Evolutionary conservation across 345 rosid species (phyloP).

Genomic region (Luvunga scandens): DNA sequence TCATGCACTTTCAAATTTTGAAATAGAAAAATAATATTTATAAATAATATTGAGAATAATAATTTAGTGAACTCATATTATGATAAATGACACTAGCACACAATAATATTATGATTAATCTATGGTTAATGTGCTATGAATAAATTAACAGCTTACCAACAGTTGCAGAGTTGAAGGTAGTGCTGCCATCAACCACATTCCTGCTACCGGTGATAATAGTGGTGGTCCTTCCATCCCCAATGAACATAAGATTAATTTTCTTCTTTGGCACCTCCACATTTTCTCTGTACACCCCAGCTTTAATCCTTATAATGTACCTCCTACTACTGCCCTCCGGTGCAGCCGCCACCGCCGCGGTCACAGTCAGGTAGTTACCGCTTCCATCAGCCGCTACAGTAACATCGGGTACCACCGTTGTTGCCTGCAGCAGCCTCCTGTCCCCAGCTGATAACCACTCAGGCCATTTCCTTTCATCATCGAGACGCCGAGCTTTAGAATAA

Average conservation of each 20-base stretch:
- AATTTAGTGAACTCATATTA: too few relatives aligned
- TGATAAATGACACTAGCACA: too few relatives aligned
- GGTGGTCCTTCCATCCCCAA: conserved; percentile 73
- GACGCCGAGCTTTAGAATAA: conserved; percentile 16
- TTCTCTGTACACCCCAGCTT: conserved; percentile 79
- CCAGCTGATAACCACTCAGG: conserved; percentile 79
- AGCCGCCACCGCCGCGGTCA: conserved; percentile 65
- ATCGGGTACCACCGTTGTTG: conserved; percentile 48
- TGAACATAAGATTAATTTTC: conserved; percentile 72
- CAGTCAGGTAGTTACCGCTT: conserved; percentile 60
- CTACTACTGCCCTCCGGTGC: conserved; percentile 61
- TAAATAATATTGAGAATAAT: too few relatives aligned
- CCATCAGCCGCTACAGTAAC: conserved; percentile 86
- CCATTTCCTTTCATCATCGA: conserved; percentile 38
- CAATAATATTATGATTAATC: too few relatives aligned
- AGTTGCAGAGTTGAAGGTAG: conserved; percentile 85
- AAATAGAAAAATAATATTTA: too few relatives aligned
- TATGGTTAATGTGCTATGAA: neutral
- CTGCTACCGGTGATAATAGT: conserved; percentile 74
- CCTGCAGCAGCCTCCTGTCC: conserved; percentile 71
- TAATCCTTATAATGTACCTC: conserved; percentile 66
- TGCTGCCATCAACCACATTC: conserved; percentile 84
- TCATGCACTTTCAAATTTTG: too few relatives aligned
- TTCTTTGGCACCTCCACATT: conserved; percentile 67
- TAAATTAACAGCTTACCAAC: conserved; percentile 49